Evolutionary conservation across 1,139 yeast genomes (phyloP).

Genomic region (Scheffersomyces insectosa): DNA sequence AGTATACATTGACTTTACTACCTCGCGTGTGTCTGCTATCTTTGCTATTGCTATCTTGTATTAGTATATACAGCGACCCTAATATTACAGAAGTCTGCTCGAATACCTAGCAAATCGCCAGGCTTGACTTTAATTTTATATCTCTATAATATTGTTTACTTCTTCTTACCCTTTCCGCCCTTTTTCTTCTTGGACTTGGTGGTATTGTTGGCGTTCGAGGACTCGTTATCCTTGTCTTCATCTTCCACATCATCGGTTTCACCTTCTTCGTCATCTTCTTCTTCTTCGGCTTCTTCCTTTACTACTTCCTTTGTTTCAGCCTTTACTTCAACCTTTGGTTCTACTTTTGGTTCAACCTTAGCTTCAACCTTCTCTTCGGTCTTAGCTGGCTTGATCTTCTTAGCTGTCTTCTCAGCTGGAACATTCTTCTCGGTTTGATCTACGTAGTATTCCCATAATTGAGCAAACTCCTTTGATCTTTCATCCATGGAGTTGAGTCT

Average conservation of each 20-base stretch:
- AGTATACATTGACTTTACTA: no score
- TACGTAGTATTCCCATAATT: slow-evolving; percentile 51
- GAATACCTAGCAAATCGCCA: no score
- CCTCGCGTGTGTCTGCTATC: no score
- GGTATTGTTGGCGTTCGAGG: not conserved
- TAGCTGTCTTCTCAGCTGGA: not conserved
- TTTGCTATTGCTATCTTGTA: no score
- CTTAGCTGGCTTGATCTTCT: slow-evolving; percentile 1
- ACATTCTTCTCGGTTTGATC: slow-evolving; percentile 16
- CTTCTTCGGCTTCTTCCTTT: not conserved
- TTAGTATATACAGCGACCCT: no score
- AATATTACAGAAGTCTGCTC: no score
- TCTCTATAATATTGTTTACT: slow-evolving; percentile 1
- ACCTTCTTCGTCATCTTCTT: slow-evolving; percentile 1
- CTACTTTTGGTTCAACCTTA: slow-evolving; percentile 1
- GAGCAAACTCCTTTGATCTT: slow-evolving; percentile 48
- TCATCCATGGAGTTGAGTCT: slow-evolving; percentile 67
- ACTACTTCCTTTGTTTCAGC: not conserved
- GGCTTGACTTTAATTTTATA: not conserved
- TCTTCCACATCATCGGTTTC: slow-evolving; percentile 1
- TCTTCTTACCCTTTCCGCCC: slow-evolving; percentile 5
- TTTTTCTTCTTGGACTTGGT: slow-evolving; percentile 1
- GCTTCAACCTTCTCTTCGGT: slow-evolving; percentile 4
- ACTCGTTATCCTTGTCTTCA: slow-evolving; percentile 3
- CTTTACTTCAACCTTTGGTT: not conserved